Percentiles rank a stretch among this genome's conserved stretches.
These are phyloP conservation scores for Aurantiochytrium sp. DNA, from an alignment of 108 stramenopile genomes.

Conservation along the genomic window DNA sequence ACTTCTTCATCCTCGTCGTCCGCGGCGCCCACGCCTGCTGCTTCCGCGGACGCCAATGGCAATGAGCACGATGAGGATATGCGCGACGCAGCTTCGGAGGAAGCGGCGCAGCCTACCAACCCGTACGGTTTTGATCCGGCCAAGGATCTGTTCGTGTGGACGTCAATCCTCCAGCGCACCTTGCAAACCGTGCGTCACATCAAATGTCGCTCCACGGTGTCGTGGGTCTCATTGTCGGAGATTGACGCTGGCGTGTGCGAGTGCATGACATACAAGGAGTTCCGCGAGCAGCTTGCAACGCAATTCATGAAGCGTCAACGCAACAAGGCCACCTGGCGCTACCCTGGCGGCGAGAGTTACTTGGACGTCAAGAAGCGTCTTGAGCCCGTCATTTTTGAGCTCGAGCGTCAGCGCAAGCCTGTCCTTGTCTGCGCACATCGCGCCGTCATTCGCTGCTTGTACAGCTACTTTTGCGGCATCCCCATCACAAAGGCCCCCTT, in stretches of 20 bases:
- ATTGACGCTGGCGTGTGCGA: constrained; percentile 40
- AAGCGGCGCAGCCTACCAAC: not conserved
- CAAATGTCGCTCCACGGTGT: not conserved
- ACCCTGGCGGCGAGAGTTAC: constrained; percentile 82
- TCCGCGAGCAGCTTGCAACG: constrained; percentile 23
- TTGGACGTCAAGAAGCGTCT: constrained; percentile 96
- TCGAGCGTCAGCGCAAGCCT: constrained; percentile 94
- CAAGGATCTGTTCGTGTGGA: constrained; percentile 14
- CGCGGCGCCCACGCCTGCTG: not conserved
- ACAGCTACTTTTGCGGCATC: constrained; percentile 96
- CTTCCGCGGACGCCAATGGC: not conserved
- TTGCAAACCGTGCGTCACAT: constrained; percentile 14
- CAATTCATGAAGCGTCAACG: constrained; percentile 23
- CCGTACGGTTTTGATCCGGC: constrained; percentile 1
- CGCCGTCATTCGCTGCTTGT: constrained; percentile 88
- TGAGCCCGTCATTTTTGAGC: constrained; percentile 89
- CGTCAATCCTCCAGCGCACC: constrained; percentile 11
- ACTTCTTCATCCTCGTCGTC: not conserved
- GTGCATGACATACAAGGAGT: constrained; percentile 42
- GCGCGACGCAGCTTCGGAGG: not conserved
- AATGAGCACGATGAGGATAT: not conserved
- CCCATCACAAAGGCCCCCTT: constrained; percentile 88
- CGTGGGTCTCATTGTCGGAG: constrained; percentile 23
- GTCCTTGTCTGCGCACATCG: constrained; percentile 81
- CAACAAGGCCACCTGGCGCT: constrained; percentile 40